A percentile compares a stretch with the other conserved stretches of the same genome.
These are phyloP conservation scores for Podospora australis DNA, from an alignment of 495 filamentous ascomycete species.

Conservation along the genomic window DNA sequence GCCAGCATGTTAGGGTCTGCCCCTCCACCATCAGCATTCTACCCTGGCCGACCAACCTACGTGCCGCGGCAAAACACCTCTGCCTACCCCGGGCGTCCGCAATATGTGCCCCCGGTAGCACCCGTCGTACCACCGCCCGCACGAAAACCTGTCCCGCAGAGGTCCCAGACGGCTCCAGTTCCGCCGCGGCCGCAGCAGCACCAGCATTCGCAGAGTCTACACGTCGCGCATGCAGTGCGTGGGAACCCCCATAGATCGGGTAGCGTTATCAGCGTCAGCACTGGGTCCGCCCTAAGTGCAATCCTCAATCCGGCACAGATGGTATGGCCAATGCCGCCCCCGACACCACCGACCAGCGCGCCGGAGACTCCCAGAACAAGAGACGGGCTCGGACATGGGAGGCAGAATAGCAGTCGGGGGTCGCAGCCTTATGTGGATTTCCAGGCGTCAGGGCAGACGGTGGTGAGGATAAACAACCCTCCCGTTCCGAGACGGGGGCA, in stretches of 20 bases:
- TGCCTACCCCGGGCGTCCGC: background rate
- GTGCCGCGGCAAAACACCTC: background rate
- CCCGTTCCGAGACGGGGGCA: background rate
- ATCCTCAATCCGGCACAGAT: conserved; percentile 12
- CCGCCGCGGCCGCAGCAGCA: background rate
- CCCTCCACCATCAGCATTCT: background rate
- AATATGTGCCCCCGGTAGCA: conserved; percentile 2
- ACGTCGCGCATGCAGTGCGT: conserved; percentile 1
- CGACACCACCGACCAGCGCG: conserved; percentile 6
- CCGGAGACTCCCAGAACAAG: background rate
- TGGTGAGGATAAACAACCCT: conserved; percentile 12
- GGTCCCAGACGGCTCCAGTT: background rate
- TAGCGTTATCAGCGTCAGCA: conserved; percentile 12
- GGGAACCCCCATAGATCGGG: conserved; percentile 1
- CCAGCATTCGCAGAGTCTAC: background rate
- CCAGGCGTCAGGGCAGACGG: conserved; percentile 9
- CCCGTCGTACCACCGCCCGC: background rate
- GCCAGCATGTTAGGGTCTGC: background rate
- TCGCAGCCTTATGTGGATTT: conserved; percentile 12
- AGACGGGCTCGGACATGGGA: background rate
- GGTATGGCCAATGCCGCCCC: conserved; percentile 15
- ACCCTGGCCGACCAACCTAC: background rate
- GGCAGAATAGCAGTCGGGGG: background rate
- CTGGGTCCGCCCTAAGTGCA: conserved; percentile 6
- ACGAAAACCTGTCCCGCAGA: background rate